These are phyloP conservation scores for Naganishia vaughanmartiniae DNA, from an alignment of 768 basidiomycete genomes.

Conservation along the genomic window DNA sequence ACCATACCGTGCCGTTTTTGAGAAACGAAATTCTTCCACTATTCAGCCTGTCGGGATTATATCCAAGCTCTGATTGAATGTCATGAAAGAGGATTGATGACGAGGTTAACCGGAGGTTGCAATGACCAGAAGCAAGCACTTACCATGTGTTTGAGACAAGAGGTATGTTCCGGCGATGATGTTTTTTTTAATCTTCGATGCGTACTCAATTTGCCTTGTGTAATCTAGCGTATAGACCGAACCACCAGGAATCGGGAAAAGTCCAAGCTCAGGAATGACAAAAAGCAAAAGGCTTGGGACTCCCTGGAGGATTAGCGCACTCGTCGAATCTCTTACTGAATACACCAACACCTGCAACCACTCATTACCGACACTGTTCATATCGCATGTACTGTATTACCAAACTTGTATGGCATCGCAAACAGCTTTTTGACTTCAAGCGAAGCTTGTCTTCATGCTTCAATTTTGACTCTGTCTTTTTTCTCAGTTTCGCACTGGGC, in stretches of 20 bases:
- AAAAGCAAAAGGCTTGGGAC: conserved; percentile 46
- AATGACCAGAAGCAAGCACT: conserved; percentile 43
- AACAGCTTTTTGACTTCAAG: too few relatives aligned
- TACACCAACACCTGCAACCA: not conserved
- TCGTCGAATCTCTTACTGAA: not conserved
- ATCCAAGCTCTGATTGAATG: conserved; percentile 47
- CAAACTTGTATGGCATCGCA: conserved; percentile 1
- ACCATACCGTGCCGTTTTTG: not conserved
- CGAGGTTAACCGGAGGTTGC: conserved; percentile 41
- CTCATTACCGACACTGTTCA: not conserved
- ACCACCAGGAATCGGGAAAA: conserved; percentile 45
- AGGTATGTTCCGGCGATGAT: conserved; percentile 35
- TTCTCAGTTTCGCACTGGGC: too few relatives aligned
- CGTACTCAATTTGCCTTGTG: not conserved
- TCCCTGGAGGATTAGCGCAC: conserved; percentile 31
- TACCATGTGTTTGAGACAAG: conserved; percentile 44
- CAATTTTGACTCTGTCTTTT: too few relatives aligned
- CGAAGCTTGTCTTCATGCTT: too few relatives aligned
- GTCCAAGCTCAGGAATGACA: conserved; percentile 41
- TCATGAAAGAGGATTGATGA: conserved; percentile 44
- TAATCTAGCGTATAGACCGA: conserved; percentile 42
- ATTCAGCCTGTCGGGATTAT: conserved; percentile 43
- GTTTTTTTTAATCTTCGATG: not conserved
- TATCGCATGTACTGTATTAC: conserved; percentile 12
- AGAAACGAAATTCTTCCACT: not conserved